Conservation (phyloP, 495 filamentous ascomycete genomes). For the Penicillium angulare region DNA sequence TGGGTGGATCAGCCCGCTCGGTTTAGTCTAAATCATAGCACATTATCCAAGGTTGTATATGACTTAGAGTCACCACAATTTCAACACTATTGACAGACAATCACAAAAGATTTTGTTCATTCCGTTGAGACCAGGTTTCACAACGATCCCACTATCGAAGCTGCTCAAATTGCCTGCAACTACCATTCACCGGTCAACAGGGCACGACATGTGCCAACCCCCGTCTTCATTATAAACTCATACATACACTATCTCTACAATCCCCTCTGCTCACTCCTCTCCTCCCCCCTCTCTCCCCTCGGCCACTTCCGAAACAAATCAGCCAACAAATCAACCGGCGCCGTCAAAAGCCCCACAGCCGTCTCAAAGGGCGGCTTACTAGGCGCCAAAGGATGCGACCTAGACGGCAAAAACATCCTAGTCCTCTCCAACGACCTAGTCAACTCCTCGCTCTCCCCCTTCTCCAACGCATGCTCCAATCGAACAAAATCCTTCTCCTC, state of each 20-base stretch:
- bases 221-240: no score
- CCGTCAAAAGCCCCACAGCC: constrained; percentile 20
- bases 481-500: constrained; percentile 52
- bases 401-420: constrained; percentile 58
- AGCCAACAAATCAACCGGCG: constrained; percentile 25
- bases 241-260: not conserved
- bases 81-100: no score
- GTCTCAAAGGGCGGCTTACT: constrained; percentile 27
- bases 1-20: no score
- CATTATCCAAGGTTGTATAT: no score
- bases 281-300: not conserved
- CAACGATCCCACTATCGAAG: no score
- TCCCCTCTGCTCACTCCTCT: not conserved
- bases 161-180: no score
- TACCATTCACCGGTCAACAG: no score
- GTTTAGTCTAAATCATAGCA: no score
- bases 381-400: constrained; percentile 47
- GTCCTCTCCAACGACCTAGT: constrained; percentile 52
- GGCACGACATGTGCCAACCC: no score
- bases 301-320: constrained; percentile 36
- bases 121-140: no score
- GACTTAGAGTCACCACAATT: no score
- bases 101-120: no score
- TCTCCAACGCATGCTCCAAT: constrained; percentile 47
- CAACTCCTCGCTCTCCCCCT: constrained; percentile 38